Percentiles rank a stretch among this genome's conserved stretches.
These are phyloP conservation scores for Clavispora carvajalis DNA, from an alignment of 805 yeast genomes.

Conservation along the genomic window DNA sequence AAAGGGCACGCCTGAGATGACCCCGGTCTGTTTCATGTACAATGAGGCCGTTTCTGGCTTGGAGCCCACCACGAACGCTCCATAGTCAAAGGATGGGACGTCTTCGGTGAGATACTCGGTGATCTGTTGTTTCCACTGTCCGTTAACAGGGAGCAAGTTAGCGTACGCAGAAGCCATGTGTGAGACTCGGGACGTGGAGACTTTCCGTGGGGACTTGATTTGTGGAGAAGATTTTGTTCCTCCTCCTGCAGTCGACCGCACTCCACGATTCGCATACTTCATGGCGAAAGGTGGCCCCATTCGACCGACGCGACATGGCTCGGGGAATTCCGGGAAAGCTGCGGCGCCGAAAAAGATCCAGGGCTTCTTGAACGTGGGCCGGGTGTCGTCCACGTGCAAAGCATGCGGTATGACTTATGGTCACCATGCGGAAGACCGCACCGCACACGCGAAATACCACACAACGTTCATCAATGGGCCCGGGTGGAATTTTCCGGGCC, in stretches of 20 bases:
- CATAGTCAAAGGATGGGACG: constrained; percentile 90
- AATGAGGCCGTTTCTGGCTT: constrained; percentile 66
- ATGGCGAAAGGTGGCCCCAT: too few species aligned
- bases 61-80: constrained; percentile 92
- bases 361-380: not conserved
- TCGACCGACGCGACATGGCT: too few species aligned
- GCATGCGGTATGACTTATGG: constrained; percentile 53
- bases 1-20: constrained; percentile 83
- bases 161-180: constrained; percentile 26
- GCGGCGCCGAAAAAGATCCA: not conserved
- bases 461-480: constrained; percentile 43
- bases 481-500: constrained; percentile 25
- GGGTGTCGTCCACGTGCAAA: constrained; percentile 30
- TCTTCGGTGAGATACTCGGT: constrained; percentile 79
- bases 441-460: constrained; percentile 51
- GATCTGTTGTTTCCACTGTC: constrained; percentile 77
- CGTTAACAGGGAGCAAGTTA: constrained; percentile 66
- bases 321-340: too few species aligned
- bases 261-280: not conserved
- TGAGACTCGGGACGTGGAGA: too few species aligned
- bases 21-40: constrained; percentile 75
- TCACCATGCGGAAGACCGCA: constrained; percentile 30
- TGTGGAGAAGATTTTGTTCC: constrained; percentile 1
- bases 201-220: too few species aligned
- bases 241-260: too few species aligned